A percentile compares a stretch with the other conserved stretches of the same genome.
These are phyloP conservation scores for Wickerhamiella lipophila DNA, from an alignment of 805 yeast genomes.

Conservation along the genomic window DNA sequence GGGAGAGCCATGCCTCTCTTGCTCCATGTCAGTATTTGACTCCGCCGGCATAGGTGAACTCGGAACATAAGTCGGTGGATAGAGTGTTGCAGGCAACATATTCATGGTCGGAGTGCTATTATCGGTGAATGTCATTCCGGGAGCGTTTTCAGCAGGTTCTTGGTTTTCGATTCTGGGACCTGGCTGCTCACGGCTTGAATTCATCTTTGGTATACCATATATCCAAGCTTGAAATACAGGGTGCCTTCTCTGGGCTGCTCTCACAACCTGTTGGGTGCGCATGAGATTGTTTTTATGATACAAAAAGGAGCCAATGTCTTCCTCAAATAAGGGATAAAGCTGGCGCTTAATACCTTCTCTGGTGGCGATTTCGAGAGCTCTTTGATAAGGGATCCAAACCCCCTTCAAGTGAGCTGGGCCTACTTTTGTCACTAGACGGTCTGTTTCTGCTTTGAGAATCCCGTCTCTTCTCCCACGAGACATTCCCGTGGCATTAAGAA, in stretches of 20 bases:
- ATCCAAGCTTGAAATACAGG: constrained; percentile 18
- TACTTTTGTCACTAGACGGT: constrained; percentile 20
- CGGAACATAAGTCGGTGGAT: no score
- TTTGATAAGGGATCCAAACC: constrained; percentile 23
- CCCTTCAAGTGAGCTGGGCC: constrained; percentile 23
- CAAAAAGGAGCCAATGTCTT: constrained; percentile 22
- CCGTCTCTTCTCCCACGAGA: constrained; percentile 23
- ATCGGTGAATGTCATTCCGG: no score
- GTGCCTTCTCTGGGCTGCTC: constrained; percentile 25
- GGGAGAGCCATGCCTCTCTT: no score
- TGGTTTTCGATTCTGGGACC: no score
- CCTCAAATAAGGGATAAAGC: constrained; percentile 20
- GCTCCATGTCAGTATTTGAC: no score
- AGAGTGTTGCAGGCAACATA: no score
- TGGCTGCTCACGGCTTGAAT: no score
- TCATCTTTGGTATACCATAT: constrained; percentile 15
- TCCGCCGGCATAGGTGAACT: no score
- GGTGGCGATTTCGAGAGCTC: constrained; percentile 20
- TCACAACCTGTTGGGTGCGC: constrained; percentile 27
- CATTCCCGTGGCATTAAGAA: constrained; percentile 19
- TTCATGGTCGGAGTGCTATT: no score
- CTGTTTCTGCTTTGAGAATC: constrained; percentile 19
- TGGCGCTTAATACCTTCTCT: constrained; percentile 15
- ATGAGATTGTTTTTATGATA: constrained; percentile 27
- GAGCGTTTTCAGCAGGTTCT: no score